These are phyloP conservation scores for Cercophora samala DNA, from an alignment of 495 filamentous ascomycete genomes.

Conservation along the genomic window DNA sequence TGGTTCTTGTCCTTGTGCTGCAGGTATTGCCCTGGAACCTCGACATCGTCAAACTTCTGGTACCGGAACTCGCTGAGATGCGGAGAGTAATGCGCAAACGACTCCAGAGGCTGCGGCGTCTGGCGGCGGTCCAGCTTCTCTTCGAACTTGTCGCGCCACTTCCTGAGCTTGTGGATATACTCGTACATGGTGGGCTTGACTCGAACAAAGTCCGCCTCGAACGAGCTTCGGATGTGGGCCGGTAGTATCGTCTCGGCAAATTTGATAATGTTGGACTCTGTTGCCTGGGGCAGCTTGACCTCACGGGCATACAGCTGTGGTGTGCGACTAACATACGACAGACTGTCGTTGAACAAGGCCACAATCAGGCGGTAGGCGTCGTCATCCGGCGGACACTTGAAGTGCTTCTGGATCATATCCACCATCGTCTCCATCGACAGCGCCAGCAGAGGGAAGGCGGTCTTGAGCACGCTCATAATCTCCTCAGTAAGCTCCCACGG, in stretches of 20 bases:
- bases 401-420: constrained; percentile 95
- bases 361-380: constrained; percentile 98
- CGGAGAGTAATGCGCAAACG: constrained; percentile 60
- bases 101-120: constrained; percentile 67
- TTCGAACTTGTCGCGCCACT: constrained; percentile 97
- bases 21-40: constrained; percentile 95
- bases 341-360: constrained; percentile 88
- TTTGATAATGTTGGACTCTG: constrained; percentile 91
- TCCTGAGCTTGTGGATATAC: constrained; percentile 94
- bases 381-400: constrained; percentile 97
- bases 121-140: constrained; percentile 90
- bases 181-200: constrained; percentile 94
- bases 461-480: constrained; percentile 89
- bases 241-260: constrained; percentile 97
- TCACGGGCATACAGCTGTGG: constrained; percentile 83
- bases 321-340: constrained; percentile 82
- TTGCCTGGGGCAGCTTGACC: constrained; percentile 82
- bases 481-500: constrained; percentile 97
- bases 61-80: constrained; percentile 95
- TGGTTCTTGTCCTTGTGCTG: constrained; percentile 97
- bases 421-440: constrained; percentile 99
- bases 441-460: constrained; percentile 90
- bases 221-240: constrained; percentile 84
- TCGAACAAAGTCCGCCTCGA: constrained; percentile 91
- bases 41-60: constrained; percentile 96